Base-by-base conservation (phyloP, 805 yeast genomes). In the Grigorovia humatica region DNA sequence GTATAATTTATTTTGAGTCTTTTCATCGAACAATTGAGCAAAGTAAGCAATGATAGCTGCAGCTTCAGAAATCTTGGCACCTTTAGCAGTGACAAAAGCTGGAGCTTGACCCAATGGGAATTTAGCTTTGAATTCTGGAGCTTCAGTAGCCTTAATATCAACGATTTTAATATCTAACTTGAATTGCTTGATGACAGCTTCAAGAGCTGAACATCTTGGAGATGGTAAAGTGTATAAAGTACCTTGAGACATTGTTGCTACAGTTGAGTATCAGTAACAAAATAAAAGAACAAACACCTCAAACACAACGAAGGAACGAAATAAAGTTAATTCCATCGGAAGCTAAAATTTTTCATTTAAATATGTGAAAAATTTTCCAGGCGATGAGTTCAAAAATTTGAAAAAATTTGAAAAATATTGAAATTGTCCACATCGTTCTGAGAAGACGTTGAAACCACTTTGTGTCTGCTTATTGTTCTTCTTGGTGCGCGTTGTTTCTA, bases 51-150 rank as follows among this genome's bases (percentile, higher is more conserved):
- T 30, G 20, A 56, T 46, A 57, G 95, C 90, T 61, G 81, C 73
- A 52, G 72, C 73, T 77, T 85, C 91, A 59, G 78, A 74, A 66
- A 85, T 74, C 68, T 83, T 82, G 76, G 74, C 80, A 55, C 90
- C 89, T 67, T 84, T 78, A 64, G 84, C 82, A 54, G 87, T 89
- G 67, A 78, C 60, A 60, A 83, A 82, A 56, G 87, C 80, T 70
- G 95, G 93, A 56, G 74, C 70, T 70, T 76, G 79, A 52, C 68
- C 72, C 66, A 82, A 72, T 66, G 90, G 88, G 78, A 84, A 85
- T 62, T 70, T 59, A 56, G 72, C 70, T 50, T 64, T 63, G 68
- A 63, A 79, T 15, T 57, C 57, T 38, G 55, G 53, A 32, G 57
- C 53, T 27, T 60, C 58, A 15, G 62, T 57, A 11, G 62, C 61